phyloP scores from a whole-genome alignment of 2,329 filamentous ascomycete species.

The Orbilia quercus region DNA sequence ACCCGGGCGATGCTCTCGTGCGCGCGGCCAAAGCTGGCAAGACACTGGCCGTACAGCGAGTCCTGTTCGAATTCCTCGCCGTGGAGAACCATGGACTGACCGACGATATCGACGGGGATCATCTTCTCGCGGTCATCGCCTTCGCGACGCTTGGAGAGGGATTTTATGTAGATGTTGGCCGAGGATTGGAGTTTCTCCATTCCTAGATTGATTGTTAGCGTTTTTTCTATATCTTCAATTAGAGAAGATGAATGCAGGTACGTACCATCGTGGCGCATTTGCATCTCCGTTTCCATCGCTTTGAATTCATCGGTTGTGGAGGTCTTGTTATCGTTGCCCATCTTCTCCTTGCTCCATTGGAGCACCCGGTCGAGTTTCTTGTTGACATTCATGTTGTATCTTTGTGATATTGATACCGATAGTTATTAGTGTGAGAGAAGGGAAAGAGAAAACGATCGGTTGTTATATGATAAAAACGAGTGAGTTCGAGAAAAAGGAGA shows the following conservation, averaged over 20 bases:
- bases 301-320: conserved; percentile 90
- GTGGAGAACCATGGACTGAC: conserved; percentile 85
- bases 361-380: conserved; percentile 96
- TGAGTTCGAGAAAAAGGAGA: conserved; percentile 10
- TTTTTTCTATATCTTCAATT: background rate
- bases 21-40: conserved; percentile 83
- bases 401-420: conserved; percentile 1
- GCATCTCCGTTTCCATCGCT: conserved; percentile 88
- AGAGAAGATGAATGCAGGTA: conserved; percentile 25
- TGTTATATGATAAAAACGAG: conserved; percentile 17
- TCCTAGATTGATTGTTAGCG: conserved; percentile 67
- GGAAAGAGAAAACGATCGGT: background rate
- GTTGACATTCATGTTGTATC: conserved; percentile 63
- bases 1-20: conserved; percentile 87
- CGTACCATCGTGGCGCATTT: conserved; percentile 84
- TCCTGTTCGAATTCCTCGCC: conserved; percentile 92
- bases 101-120: conserved; percentile 80
- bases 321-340: conserved; percentile 91
- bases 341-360: conserved; percentile 97
- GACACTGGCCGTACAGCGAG: conserved; percentile 88
- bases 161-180: conserved; percentile 87
- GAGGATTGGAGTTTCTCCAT: conserved; percentile 90
- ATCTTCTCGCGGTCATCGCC: conserved; percentile 89
- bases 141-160: conserved; percentile 83
- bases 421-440: background rate